Base-by-base conservation (phyloP, 2,329 filamentous ascomycete species). In the Epichloe aotearoae region DNA sequence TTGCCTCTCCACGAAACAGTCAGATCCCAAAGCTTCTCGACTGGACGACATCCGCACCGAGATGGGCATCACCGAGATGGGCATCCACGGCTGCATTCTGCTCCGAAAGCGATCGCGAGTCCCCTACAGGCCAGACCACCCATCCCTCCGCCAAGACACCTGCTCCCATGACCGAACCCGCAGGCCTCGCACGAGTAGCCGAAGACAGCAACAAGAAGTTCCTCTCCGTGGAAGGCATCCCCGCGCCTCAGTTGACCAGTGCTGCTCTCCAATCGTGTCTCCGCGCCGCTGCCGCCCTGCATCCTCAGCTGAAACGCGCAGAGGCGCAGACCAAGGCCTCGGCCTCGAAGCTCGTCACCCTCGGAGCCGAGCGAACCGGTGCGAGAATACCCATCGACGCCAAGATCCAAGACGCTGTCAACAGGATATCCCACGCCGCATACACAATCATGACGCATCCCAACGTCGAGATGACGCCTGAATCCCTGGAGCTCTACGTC, bases 401-500 rank as follows among this genome's bases (percentile, higher is more conserved):
- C 2, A 61, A 68, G 54, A 56, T 76, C 43, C 65, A 66, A 53
- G 68, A 73, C 44, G 69, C 74, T 26, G 65, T 75, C 50, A 68
- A 75, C 57, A 70, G 69, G 57, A 72, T 83, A 51, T 82, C 80
- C 20, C 63, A 75, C 47, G 67, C 77, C 7, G 81, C 84, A n/a
- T 85, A 86, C 64, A 71, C 76, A 38, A 77, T 96, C 50, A 65
- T 95, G 53, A 76, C 77, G 46, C 80, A 91, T 58, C 82, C 84
- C 4, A 81, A 84, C 53, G 82, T 96, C 46, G 86, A 89, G 68
- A 86, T 97, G 62, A 86, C 86, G 4, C 80, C 84, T 8, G 71
- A 76, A 33, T 72, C 91, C 36, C 78, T 97, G 39, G 73, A 77
- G 52, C 66, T 78, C 57, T 97, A 96, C 66, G 82, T 95, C 54